A percentile compares a stretch with the other conserved stretches of the same genome.
phyloP scores from a whole-genome alignment of 1,284 basidiomycete genomes.

The Schizophyllum amplum region DNA sequence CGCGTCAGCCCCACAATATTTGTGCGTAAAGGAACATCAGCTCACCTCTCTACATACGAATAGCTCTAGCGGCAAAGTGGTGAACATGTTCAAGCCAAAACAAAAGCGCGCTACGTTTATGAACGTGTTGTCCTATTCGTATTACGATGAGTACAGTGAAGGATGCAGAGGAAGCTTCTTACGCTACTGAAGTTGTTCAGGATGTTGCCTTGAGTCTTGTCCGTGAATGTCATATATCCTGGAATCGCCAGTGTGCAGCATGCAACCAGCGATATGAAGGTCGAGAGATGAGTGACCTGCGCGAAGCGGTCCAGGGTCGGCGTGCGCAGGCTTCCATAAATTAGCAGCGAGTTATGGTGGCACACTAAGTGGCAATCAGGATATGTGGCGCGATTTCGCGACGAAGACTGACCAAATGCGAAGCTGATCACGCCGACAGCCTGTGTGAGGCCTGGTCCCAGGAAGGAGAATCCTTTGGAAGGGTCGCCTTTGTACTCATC shows the following conservation, averaged over 20 bases:
- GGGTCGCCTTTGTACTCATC: conserved; percentile 74
- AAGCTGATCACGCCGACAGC: conserved; percentile 95
- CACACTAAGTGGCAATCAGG: conserved; percentile 49
- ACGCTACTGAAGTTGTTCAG: conserved; percentile 86
- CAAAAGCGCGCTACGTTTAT: conserved; percentile 94
- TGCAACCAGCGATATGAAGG: conserved; percentile 71
- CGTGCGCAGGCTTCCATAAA: conserved; percentile 88
- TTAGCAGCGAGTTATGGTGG: conserved; percentile 89
- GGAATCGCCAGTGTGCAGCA: conserved; percentile 85
- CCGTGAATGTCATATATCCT: conserved; percentile 89
- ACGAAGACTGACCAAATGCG: conserved; percentile 49
- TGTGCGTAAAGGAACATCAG: conserved; percentile 2
- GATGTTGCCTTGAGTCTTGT: conserved; percentile 91
- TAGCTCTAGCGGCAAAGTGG: conserved; percentile 86
- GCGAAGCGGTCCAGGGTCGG: conserved; percentile 95
- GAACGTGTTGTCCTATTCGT: conserved; percentile 59
- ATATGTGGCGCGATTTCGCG: too few species aligned
- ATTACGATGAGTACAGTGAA: neutral
- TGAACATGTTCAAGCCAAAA: conserved; percentile 98
- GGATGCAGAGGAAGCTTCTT: conserved; percentile 14
- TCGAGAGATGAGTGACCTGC: conserved; percentile 89
- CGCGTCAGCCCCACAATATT: neutral
- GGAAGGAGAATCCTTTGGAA: conserved; percentile 59
- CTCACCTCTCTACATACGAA: conserved; percentile 92
- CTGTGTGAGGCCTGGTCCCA: conserved; percentile 77